Evolutionary conservation across 176 grass and related monocot species (phyloP), one percentile per base, ranked within the genome.

Genomic region (Zea mays): DNA sequence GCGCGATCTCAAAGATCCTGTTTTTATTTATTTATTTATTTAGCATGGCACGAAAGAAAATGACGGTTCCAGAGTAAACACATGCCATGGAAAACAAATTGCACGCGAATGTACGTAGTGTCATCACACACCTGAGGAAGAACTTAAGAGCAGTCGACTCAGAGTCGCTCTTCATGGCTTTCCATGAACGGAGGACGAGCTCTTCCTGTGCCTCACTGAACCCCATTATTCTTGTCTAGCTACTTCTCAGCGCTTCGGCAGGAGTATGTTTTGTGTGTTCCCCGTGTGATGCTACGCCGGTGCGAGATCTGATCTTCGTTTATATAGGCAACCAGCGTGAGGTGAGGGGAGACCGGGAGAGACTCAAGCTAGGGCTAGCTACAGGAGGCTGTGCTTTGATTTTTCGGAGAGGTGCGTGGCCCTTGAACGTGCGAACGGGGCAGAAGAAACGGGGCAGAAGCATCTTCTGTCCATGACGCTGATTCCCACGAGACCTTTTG

Each of bases 1-100:
- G 90, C 10, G 90, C 90, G 3, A 93, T 89, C 78, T 93, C 90
- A 12, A 93, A 93, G 50, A 93, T 93, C 80, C 90, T 89, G 10
- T 17, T 13, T 8, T 36, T 9, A 14, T 38, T 58, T 12, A 5
- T 3, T 41, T 41, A 0, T 47, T 47, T 9, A 9, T 9, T 9
- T 4, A 0, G 3, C 3, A 35, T 17, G 13, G 1, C 17, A 60
- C 10, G 4, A 60, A 62, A 71, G 0, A 9, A 14, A 64, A 58
- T 14, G 38, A 48, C 45, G 14, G 19, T 41, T 74, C 10, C 16
- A 68, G 16, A 43, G 15, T 42, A 10, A 20, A 16, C 4, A 2
- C 42, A 6, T 5, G 0, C 10, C 0, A 2, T 6, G 5, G 8
- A 15, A 47, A 56, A 66, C 7, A 60, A 1, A 56, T 19, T 60